phyloP scores from a whole-genome alignment of 768 basidiomycete species.

The Panaeolus papilionaceus region DNA sequence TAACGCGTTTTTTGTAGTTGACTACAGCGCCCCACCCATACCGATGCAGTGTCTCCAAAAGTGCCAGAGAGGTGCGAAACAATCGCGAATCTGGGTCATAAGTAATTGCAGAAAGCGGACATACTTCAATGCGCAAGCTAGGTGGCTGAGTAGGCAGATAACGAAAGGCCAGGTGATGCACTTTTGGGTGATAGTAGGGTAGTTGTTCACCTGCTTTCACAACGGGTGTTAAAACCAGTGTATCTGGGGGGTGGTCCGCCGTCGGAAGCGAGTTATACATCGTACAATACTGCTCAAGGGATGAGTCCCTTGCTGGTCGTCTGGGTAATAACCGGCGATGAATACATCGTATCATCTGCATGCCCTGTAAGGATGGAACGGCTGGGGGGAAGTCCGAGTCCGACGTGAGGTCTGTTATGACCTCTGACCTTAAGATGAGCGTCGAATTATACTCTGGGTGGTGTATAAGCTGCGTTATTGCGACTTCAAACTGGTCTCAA shows the following conservation, averaged over 20 bases:
- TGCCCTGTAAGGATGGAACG: slow-evolving; percentile 45
- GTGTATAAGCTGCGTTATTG: slow-evolving; percentile 73
- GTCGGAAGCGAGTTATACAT: slow-evolving; percentile 52
- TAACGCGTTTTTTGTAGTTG: slow-evolving; percentile 85
- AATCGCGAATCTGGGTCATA: slow-evolving; percentile 66
- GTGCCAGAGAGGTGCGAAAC: slow-evolving; percentile 79
- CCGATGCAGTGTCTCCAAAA: slow-evolving; percentile 85
- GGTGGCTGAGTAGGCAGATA: slow-evolving; percentile 50
- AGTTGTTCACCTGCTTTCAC: slow-evolving; percentile 49
- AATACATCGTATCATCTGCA: slow-evolving; percentile 53
- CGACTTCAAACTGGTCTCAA: slow-evolving; percentile 68
- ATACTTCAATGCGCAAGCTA: slow-evolving; percentile 61
- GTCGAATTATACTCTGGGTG: slow-evolving; percentile 96
- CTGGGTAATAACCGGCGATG: slow-evolving; percentile 78
- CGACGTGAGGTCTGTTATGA: slow-evolving; percentile 46
- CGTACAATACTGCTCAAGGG: slow-evolving; percentile 80
- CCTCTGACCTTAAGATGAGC: slow-evolving; percentile 86
- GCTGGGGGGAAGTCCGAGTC: slow-evolving; percentile 38
- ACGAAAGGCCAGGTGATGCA: slow-evolving; percentile 82
- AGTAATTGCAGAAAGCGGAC: slow-evolving; percentile 56
- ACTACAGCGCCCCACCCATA: slow-evolving; percentile 87
- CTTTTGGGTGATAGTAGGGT: slow-evolving; percentile 92
- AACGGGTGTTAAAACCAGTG: slow-evolving; percentile 68
- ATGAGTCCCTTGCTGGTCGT: slow-evolving; percentile 75
- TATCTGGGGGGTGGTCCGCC: slow-evolving; percentile 24